These are phyloP conservation scores for Vanderwaltozyma tropicalis DNA, from an alignment of 805 yeast genomes.

Conservation along the genomic window DNA sequence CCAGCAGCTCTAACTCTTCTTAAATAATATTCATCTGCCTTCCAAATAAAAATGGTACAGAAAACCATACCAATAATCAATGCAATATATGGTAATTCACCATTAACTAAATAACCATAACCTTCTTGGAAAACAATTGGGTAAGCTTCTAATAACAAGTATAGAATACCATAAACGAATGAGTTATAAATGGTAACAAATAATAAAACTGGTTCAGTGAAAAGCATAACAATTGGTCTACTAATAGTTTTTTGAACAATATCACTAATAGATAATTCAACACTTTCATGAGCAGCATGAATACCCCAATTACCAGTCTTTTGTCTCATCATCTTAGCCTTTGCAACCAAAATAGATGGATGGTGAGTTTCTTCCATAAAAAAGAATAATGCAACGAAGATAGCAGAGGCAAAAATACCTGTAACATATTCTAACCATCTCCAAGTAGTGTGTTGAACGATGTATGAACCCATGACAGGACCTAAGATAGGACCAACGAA, in stretches of 20 bases:
- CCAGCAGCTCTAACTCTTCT: constrained; percentile 40
- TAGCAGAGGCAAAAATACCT: constrained; percentile 44
- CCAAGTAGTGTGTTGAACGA: constrained; percentile 59
- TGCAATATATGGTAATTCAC: constrained; percentile 71
- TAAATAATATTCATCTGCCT: constrained; percentile 43
- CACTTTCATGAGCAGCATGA: constrained; percentile 65
- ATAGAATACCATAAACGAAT: constrained; percentile 70
- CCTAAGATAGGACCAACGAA: constrained; percentile 75
- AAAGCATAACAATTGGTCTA: constrained; percentile 59
- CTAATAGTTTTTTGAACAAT: constrained; percentile 52
- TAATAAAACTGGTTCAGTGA: constrained; percentile 64
- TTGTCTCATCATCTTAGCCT: constrained; percentile 53
- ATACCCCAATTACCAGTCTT: constrained; percentile 77
- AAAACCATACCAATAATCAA: constrained; percentile 57
- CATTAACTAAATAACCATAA: constrained; percentile 41
- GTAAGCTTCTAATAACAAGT: constrained; percentile 62
- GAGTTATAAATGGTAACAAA: constrained; percentile 61
- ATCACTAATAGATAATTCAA: constrained; percentile 44
- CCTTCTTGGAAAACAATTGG: constrained; percentile 59
- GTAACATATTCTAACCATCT: constrained; percentile 69
- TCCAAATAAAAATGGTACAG: constrained; percentile 45
- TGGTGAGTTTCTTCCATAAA: constrained; percentile 58
- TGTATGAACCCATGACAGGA: constrained; percentile 67
- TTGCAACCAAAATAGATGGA: constrained; percentile 50
- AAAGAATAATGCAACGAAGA: constrained; percentile 29